A percentile compares a stretch with the other conserved stretches of the same genome.
phyloP scores from a whole-genome alignment of 345 rosid species.

The Melastoma malabathricum region DNA sequence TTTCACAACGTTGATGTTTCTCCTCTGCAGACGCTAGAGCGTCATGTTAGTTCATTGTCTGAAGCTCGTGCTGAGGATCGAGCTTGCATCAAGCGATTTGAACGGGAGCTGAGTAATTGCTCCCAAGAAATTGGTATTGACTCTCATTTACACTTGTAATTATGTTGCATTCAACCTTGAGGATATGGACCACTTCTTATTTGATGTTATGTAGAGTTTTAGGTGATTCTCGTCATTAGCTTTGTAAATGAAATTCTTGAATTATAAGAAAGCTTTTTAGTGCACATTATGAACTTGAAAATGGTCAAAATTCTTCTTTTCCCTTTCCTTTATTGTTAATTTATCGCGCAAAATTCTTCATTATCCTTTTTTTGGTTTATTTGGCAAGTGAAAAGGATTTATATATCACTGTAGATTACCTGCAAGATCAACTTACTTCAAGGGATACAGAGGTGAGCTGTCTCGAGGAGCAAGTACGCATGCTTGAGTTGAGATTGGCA shows the following conservation, averaged over 20 bases:
- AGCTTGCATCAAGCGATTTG: slow-evolving; percentile 41
- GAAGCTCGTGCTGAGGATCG: slow-evolving; percentile 46
- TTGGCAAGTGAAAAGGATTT: slow-evolving; percentile 2
- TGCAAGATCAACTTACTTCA: slow-evolving; percentile 62
- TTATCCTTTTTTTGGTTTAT: slow-evolving; percentile 1
- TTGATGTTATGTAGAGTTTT: neutral
- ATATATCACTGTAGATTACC: slow-evolving; percentile 38
- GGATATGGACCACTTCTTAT: neutral
- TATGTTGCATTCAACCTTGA: too few relatives aligned
- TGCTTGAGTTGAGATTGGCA: slow-evolving; percentile 47
- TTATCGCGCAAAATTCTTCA: neutral
- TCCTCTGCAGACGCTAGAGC: slow-evolving; percentile 45
- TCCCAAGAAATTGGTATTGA: slow-evolving; percentile 70
- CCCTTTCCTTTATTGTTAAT: neutral
- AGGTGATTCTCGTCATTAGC: too few relatives aligned
- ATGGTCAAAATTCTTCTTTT: too few relatives aligned
- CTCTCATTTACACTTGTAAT: neutral
- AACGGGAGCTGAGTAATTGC: slow-evolving; percentile 59
- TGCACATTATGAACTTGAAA: too few relatives aligned
- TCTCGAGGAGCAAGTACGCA: slow-evolving; percentile 38
- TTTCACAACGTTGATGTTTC: slow-evolving; percentile 5
- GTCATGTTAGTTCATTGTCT: slow-evolving; percentile 40
- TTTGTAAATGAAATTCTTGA: too few relatives aligned
- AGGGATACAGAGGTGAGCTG: slow-evolving; percentile 43
- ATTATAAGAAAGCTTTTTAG: too few relatives aligned